Base-by-base conservation (phyloP, 2,329 filamentous ascomycete genomes). In the Capronia coronata region DNA sequence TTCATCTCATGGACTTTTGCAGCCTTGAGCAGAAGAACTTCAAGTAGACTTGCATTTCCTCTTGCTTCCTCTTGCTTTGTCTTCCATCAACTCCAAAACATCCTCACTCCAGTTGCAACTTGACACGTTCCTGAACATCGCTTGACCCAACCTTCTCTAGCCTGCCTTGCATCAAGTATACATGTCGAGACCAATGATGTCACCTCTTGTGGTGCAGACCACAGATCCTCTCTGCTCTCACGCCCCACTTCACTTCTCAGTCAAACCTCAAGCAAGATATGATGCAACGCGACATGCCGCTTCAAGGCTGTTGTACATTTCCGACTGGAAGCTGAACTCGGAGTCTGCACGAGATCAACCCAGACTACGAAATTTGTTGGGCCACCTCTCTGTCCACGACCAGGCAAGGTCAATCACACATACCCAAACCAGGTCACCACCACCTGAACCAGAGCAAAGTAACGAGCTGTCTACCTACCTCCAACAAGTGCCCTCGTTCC, bases 381-480 rank as follows among this genome's bases (percentile, higher is more conserved):
- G 56, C 27, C 56, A 58, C 27, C 44, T 56, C 14, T 54, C 51
- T 9, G 44, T 58, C 3, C 54, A 52, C 35, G 56, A 58, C n/a
- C 37, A 40, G 21, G 50, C 48, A 5, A 25, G 30, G n/a, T 42
- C 11, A 7, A 22, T 50, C 21, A 11, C 29, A 18, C 34, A 46
- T 19, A 16, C 23, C 6, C 19, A 37, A 25, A 21, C 34, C 7
- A 32, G 29, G 14, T 14, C 21, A 2, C 4, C 42, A 13, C 29
- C 52, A 19, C 18, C 10, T 35, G 45, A n/a, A 19, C 18, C 10
- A 41, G 45, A n/a, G 13, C 19, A 6, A 51, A 47, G 27, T 3
- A 54, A 47, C 25, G 39, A 50, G 21, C 23, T 46, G 11, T 44
- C 53, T 1, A 23, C 51, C 23, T 51, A 54, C 27, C 43, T 48